phyloP scores from a whole-genome alignment of 768 basidiomycete species.

The Xerocomellus chrysenteron region DNA sequence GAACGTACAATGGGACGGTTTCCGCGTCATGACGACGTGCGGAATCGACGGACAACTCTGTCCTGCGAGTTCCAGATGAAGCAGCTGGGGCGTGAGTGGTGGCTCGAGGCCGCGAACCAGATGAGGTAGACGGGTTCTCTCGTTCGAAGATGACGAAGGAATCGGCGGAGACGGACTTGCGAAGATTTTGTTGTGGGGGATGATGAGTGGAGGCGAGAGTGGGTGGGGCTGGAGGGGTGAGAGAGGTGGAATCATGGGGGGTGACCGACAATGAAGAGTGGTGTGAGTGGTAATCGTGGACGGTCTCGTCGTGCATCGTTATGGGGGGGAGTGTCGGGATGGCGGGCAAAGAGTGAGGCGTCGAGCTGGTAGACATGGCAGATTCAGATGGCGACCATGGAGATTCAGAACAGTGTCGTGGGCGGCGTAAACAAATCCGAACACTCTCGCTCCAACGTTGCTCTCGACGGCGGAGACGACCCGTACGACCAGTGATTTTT shows the following conservation, averaged over 20 bases:
- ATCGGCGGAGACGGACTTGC: slow-evolving; percentile 78
- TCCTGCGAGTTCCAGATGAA: slow-evolving; percentile 32
- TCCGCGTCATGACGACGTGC: slow-evolving; percentile 27
- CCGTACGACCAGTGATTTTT: slow-evolving; percentile 1
- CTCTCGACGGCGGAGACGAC: slow-evolving; percentile 10
- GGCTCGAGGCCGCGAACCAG: slow-evolving; percentile 38
- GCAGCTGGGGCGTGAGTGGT: slow-evolving; percentile 37
- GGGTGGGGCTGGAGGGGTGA: slow-evolving; percentile 31
- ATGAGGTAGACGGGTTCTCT: slow-evolving; percentile 31
- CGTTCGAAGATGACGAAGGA: slow-evolving; percentile 58
- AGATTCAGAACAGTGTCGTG: not conserved
- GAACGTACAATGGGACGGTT: slow-evolving; percentile 37
- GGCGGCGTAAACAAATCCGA: not conserved
- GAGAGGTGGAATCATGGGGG: slow-evolving; percentile 41
- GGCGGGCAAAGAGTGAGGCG: slow-evolving; percentile 30
- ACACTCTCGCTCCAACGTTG: not conserved
- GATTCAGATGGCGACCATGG: slow-evolving; percentile 16
- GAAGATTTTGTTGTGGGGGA: slow-evolving; percentile 39
- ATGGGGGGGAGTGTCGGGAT: slow-evolving; percentile 48
- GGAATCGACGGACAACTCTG: slow-evolving; percentile 26
- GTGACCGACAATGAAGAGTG: slow-evolving; percentile 35
- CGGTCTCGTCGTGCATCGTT: slow-evolving; percentile 37
- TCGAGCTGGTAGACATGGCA: slow-evolving; percentile 23
- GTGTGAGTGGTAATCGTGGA: slow-evolving; percentile 24
- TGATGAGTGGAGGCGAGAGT: slow-evolving; percentile 19